These are phyloP conservation scores for Vaccinium myrtillus DNA, from an alignment of 148 eudicot genomes.

Conservation along the genomic window DNA sequence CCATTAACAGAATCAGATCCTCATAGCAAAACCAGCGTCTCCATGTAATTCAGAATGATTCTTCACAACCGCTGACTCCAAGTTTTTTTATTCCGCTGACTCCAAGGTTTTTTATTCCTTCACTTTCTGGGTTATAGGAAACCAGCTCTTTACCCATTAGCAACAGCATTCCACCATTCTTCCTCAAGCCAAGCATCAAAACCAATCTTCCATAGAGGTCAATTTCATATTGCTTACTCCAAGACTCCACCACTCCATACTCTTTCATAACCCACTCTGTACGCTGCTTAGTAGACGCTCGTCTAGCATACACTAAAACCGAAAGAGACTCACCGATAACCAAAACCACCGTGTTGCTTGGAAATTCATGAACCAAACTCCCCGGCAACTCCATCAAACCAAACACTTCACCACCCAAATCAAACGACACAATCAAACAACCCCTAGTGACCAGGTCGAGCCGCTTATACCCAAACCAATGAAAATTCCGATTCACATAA, in stretches of 20 bases:
- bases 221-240: neutral
- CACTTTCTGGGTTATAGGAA: neutral
- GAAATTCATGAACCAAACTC: neutral
- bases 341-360: neutral
- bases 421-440: neutral
- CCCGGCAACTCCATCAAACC: neutral
- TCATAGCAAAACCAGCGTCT: neutral
- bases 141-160: neutral
- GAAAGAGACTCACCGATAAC: neutral
- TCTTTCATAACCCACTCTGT: neutral
- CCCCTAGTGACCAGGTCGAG: neutral
- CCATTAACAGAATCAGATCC: neutral
- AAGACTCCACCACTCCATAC: slow-evolving; percentile 5
- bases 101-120: neutral
- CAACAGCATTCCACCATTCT: neutral
- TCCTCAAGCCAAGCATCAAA: neutral
- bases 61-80: neutral
- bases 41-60: neutral
- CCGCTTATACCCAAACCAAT: neutral
- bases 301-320: neutral
- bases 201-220: slow-evolving; percentile 1
- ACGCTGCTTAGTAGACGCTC: neutral
- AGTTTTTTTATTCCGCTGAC: neutral
- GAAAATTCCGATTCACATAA: neutral
- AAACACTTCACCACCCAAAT: neutral